Percentiles rank a stretch among this genome's conserved stretches.
phyloP scores from a whole-genome alignment of 176 grass and related monocot species.

The Ensete ventricosum region DNA sequence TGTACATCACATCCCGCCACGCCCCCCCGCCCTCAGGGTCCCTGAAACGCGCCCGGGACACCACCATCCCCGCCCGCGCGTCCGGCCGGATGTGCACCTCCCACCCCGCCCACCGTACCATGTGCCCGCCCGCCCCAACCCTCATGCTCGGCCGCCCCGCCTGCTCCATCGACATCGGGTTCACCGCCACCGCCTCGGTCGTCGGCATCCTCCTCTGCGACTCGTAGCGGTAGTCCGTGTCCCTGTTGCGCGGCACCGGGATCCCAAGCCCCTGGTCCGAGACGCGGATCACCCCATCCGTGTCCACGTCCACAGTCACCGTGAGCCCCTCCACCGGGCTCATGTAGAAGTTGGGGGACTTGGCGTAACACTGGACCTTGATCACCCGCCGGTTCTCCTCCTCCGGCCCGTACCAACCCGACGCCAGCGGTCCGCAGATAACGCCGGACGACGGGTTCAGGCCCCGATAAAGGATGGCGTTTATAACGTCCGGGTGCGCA shows the following conservation, averaged over 20 bases:
- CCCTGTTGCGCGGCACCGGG: constrained; percentile 42
- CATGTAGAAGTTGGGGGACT: constrained; percentile 99
- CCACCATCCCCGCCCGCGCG: constrained; percentile 62
- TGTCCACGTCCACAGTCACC: constrained; percentile 73
- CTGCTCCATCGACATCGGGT: constrained; percentile 58
- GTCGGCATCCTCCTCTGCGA: neutral
- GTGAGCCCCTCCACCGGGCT: constrained; percentile 90
- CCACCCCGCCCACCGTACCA: constrained; percentile 77
- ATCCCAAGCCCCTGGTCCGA: constrained; percentile 53
- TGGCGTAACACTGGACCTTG: constrained; percentile 72
- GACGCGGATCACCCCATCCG: constrained; percentile 38
- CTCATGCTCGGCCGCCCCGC: constrained; percentile 25
- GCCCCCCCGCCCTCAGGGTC: constrained; percentile 33
- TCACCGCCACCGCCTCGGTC: neutral
- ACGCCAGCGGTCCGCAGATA: constrained; percentile 51
- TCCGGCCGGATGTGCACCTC: constrained; percentile 79
- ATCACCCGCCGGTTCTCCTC: constrained; percentile 63
- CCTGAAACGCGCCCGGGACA: constrained; percentile 36
- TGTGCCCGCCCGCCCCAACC: constrained; percentile 42
- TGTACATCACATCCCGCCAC: constrained; percentile 64
- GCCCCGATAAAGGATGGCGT: constrained; percentile 36
- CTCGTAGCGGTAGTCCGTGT: constrained; percentile 59
- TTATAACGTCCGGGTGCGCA: constrained; percentile 47
- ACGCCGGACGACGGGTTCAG: constrained; percentile 37
- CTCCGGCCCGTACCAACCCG: constrained; percentile 55